These are phyloP conservation scores for Amaranthus palmeri DNA, from an alignment of 148 eudicot species.

Conservation along the genomic window DNA sequence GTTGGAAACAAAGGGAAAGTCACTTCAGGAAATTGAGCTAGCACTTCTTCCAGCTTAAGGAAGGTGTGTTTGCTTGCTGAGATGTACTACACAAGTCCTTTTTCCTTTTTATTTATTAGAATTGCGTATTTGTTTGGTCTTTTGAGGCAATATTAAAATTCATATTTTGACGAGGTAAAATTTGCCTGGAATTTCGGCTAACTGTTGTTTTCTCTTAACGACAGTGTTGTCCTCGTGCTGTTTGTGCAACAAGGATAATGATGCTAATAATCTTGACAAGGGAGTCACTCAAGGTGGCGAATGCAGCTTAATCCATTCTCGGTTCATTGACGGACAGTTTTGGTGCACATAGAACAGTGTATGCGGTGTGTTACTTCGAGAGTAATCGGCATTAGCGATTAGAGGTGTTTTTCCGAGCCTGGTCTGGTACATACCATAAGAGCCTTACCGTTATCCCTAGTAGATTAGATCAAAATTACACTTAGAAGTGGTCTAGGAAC, in stretches of 20 bases:
- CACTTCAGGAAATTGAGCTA: slow-evolving; percentile 82
- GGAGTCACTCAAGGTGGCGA: not conserved
- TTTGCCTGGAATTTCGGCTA: not conserved
- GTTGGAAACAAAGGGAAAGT: slow-evolving; percentile 83
- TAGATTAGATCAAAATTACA: slow-evolving; percentile 10
- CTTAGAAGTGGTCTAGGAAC: slow-evolving; percentile 7
- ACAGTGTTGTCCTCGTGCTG: slow-evolving; percentile 1
- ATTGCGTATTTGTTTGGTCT: not conserved
- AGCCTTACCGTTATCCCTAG: slow-evolving; percentile 7
- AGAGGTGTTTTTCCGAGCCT: slow-evolving; percentile 19
- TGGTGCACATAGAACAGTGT: slow-evolving; percentile 9
- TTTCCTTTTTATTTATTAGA: not conserved
- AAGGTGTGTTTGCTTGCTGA: slow-evolving; percentile 27
- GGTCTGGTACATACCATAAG: slow-evolving; percentile 20
- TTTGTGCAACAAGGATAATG: not conserved
- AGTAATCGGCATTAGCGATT: slow-evolving; percentile 2
- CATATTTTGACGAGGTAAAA: too few species aligned
- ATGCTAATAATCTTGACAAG: not conserved
- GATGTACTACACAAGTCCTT: not conserved
- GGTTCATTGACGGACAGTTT: slow-evolving; percentile 16
- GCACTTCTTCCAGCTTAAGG: slow-evolving; percentile 57
- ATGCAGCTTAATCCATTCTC: slow-evolving; percentile 7
- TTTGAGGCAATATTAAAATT: not conserved
- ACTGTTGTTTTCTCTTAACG: slow-evolving; percentile 9
- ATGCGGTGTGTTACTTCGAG: not conserved